phyloP scores from a whole-genome alignment of 176 grass and related monocot genomes.

The Areca catechu region DNA sequence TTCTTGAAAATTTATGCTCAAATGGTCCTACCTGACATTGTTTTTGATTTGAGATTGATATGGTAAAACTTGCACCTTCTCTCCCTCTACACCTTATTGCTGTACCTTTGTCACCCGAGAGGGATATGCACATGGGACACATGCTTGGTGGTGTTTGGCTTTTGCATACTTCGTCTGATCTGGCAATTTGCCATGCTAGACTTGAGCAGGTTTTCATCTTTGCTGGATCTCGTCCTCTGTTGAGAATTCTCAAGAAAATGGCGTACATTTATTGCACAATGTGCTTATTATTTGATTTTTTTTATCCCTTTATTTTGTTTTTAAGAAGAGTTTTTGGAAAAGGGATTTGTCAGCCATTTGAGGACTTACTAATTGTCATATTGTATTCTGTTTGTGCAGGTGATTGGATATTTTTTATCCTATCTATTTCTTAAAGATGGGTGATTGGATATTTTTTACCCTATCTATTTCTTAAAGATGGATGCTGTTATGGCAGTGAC shows the following conservation, averaged over 20 bases:
- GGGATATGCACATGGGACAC: slow-evolving; percentile 47
- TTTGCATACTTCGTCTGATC: slow-evolving; percentile 70
- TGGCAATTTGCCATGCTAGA: slow-evolving; percentile 70
- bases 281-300: too few species aligned
- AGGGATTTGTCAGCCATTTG: too few species aligned
- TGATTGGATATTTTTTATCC: too few species aligned
- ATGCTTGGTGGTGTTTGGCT: slow-evolving; percentile 67
- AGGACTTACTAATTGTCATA: too few species aligned
- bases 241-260: not conserved
- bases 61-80: slow-evolving; percentile 68
- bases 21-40: not conserved
- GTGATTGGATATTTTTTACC: too few species aligned
- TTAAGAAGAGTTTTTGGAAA: too few species aligned
- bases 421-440: too few species aligned
- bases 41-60: slow-evolving; percentile 51
- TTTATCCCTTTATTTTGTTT: too few species aligned
- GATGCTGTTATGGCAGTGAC: too few species aligned
- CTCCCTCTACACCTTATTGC: slow-evolving; percentile 77
- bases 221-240: not conserved
- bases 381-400: too few species aligned
- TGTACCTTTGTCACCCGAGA: slow-evolving; percentile 50
- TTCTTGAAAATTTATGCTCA: not conserved
- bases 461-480: too few species aligned
- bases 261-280: too few species aligned
- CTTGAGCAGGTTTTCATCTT: slow-evolving; percentile 67